Evolutionary conservation across 768 basidiomycete genomes (phyloP).

Genomic region (Lentinus brumalis): DNA sequence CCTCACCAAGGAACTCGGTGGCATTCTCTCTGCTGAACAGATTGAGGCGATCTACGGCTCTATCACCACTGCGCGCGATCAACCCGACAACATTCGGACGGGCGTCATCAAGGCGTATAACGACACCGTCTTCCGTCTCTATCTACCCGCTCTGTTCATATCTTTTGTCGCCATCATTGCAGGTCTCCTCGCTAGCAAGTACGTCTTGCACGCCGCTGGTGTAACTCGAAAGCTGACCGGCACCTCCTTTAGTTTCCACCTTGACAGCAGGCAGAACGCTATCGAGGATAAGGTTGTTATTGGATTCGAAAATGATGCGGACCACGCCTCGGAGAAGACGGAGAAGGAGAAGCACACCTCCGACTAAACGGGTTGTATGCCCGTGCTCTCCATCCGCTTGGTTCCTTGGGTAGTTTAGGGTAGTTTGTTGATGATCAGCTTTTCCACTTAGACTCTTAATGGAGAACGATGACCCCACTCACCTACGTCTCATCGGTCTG

Average conservation of each 20-base stretch:
- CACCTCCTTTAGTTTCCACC: constrained; percentile 38
- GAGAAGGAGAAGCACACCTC: too few species aligned
- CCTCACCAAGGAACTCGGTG: constrained; percentile 21
- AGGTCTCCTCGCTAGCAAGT: too few species aligned
- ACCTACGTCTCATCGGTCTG: too few species aligned
- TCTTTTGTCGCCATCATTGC: constrained; percentile 40
- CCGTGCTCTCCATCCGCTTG: too few species aligned
- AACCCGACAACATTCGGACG: constrained; percentile 10
- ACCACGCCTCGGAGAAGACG: too few species aligned
- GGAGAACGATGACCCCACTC: too few species aligned
- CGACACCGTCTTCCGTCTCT: constrained; percentile 17
- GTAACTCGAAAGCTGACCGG: constrained; percentile 9
- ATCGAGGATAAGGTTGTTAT: constrained; percentile 3
- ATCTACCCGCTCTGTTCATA: constrained; percentile 35
- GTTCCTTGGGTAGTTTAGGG: too few species aligned
- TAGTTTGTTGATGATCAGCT: too few species aligned
- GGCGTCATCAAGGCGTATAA: constrained; percentile 24
- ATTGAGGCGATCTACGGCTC: constrained; percentile 22
- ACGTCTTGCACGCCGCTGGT: too few species aligned
- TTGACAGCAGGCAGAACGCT: constrained; percentile 46
- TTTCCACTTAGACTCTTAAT: too few species aligned
- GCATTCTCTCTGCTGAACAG: constrained; percentile 8
- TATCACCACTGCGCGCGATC: constrained; percentile 15
- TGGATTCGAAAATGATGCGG: too few species aligned
- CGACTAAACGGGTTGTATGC: too few species aligned